Base-by-base conservation (phyloP, 2,329 filamentous ascomycete genomes). In the Ploettnerulaceae sp. region DNA sequence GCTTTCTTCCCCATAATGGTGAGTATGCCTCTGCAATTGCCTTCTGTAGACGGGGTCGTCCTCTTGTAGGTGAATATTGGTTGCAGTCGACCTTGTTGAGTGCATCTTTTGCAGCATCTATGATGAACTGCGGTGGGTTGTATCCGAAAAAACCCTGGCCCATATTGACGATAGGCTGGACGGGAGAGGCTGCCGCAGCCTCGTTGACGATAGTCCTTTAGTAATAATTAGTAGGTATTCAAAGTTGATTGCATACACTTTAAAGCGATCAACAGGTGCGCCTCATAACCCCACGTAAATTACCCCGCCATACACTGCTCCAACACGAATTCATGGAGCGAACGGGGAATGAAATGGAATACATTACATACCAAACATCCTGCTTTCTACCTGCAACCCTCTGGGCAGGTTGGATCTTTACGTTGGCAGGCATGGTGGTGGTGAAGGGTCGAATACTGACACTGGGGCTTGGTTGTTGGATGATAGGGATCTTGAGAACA, bases 51-150 rank as follows among this genome's bases (percentile, higher is more conserved):
- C 91, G 79, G 32, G 93, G 91, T 5, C 91, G 82, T 51, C 93
- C 93, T 75, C 89, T 93, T 15, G 93, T 96, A 2, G 90, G 93
- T 17, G 89, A 91, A 75, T 98, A 98, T 73, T 98, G 93, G 68
- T 98, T 98, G 76, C 91, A 96, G 57, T 97, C 93, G 17, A 98
- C 91, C 41, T 81, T 78, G 63, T 95, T 84, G 41, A 98, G 77
- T 29, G 91, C 90, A 29, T 84, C 73, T 69, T 95, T 97, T 41
- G 93, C 93, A 32, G 93, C 93, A 59, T 95, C 79, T 55, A 96
- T 73, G 55, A 96, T 89, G 67, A 95, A 97, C 26, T 83, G 69
- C 6, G 91, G 91, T 47, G 91, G 91, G 64, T 97, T 97, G 68
- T 97, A 97, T 48, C 91, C 91, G 58, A 89, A 90, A 74, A 89